phyloP scores from a whole-genome alignment of 805 yeast genomes.

The Ogataea nitratoaversa region DNA sequence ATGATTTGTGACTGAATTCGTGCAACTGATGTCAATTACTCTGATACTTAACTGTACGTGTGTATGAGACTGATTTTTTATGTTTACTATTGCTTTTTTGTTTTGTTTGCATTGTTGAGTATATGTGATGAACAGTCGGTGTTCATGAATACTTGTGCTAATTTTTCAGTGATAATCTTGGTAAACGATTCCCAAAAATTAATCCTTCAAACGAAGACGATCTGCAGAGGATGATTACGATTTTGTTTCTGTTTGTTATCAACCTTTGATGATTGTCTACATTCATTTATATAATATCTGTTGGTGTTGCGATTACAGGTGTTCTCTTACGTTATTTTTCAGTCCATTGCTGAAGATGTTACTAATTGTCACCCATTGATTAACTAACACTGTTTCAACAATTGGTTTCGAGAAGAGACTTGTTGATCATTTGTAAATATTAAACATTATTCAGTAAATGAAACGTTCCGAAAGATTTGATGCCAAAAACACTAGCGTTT shows the following conservation, averaged over 20 bases:
- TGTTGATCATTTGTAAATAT: too few relatives aligned
- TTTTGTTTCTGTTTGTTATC: slow-evolving; percentile 2
- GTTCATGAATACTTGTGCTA: slow-evolving; percentile 29
- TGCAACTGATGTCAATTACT: too few relatives aligned
- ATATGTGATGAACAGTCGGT: background rate
- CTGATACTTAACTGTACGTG: background rate
- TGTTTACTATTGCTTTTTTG: background rate
- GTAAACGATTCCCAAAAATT: slow-evolving; percentile 57
- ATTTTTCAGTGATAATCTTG: slow-evolving; percentile 21
- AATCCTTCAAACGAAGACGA: slow-evolving; percentile 6
- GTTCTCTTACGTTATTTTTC: too few relatives aligned
- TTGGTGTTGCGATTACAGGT: background rate
- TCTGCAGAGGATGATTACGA: slow-evolving; percentile 14
- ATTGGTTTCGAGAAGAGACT: too few relatives aligned
- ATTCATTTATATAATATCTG: background rate
- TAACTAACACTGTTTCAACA: too few relatives aligned
- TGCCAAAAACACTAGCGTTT: too few relatives aligned
- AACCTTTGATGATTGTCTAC: slow-evolving; percentile 16
- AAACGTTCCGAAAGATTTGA: too few relatives aligned
- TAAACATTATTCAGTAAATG: too few relatives aligned
- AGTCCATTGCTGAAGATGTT: too few relatives aligned
- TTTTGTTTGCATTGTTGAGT: background rate
- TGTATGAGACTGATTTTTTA: background rate
- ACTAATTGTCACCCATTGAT: too few relatives aligned
- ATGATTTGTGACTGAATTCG: too few relatives aligned